phyloP scores from a whole-genome alignment of 2,329 filamentous ascomycete genomes.

The Neonectria magnoliae region DNA sequence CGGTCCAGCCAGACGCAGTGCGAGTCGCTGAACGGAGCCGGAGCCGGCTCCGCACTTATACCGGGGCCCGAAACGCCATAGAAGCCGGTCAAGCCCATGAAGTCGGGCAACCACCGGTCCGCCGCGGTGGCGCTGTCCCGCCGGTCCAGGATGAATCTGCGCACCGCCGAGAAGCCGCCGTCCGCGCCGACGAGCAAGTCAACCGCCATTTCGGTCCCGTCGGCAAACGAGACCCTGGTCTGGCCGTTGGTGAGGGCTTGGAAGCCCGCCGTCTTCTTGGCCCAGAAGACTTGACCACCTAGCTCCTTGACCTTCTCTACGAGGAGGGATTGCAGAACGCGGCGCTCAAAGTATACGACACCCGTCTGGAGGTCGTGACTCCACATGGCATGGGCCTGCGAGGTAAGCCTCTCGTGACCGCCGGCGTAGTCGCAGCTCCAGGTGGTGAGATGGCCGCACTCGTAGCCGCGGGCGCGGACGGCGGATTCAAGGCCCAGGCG shows the following conservation, averaged over 20 bases:
- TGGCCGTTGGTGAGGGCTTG: conserved; percentile 22
- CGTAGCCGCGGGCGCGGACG: conserved; percentile 23
- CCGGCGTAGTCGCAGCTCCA: conserved; percentile 30
- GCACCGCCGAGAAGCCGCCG: conserved; percentile 35
- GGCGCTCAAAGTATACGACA: conserved; percentile 36
- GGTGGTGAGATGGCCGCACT: conserved; percentile 25
- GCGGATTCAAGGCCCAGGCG: conserved; percentile 30
- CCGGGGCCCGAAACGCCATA: conserved; percentile 33
- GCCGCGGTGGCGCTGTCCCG: conserved; percentile 24
- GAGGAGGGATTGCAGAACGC: conserved; percentile 29
- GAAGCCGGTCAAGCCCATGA: conserved; percentile 36
- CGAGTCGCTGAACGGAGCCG: conserved; percentile 25
- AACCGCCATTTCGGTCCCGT: conserved; percentile 13
- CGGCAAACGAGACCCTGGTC: conserved; percentile 19
- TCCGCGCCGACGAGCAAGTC: conserved; percentile 38
- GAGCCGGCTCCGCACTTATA: conserved; percentile 2
- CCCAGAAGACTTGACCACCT: conserved; percentile 34
- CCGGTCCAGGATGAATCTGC: conserved; percentile 31
- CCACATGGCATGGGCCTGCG: conserved; percentile 29
- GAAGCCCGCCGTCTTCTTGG: conserved; percentile 28
- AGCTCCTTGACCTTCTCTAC: conserved; percentile 28
- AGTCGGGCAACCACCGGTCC: conserved; percentile 35
- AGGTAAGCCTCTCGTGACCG: conserved; percentile 18
- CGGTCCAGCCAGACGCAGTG: conserved; percentile 29
- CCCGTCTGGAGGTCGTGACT: conserved; percentile 33